phyloP scores from a whole-genome alignment of 176 grass and related monocot species.

The Ensete glaucum region DNA sequence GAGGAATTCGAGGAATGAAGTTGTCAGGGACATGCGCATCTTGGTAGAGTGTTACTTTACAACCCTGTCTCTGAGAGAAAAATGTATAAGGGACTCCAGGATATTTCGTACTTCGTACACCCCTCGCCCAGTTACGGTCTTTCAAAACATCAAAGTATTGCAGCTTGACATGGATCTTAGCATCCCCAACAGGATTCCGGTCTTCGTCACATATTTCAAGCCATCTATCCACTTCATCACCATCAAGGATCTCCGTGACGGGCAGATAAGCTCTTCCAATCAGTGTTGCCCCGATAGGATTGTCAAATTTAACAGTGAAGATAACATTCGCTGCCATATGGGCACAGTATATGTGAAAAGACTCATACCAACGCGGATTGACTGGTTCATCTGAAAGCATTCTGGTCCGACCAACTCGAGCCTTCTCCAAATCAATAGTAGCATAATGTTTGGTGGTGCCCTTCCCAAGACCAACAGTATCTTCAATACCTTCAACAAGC shows the following conservation, averaged over 20 bases:
- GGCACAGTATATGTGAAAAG: constrained; percentile 93
- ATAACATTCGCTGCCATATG: constrained; percentile 64
- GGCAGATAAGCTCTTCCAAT: constrained; percentile 77
- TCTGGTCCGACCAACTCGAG: constrained; percentile 79
- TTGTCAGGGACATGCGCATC: constrained; percentile 16
- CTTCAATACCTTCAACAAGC: constrained; percentile 77
- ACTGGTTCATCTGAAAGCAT: constrained; percentile 48
- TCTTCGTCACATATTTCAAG: constrained; percentile 13
- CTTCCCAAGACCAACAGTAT: constrained; percentile 54
- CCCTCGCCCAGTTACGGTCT: constrained; percentile 12
- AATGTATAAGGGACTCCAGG: constrained; percentile 24
- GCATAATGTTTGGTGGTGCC: constrained; percentile 73
- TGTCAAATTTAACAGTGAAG: constrained; percentile 74
- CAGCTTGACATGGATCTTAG: constrained; percentile 20
- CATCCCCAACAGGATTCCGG: constrained; percentile 7
- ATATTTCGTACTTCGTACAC: constrained; percentile 13
- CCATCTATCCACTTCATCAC: constrained; percentile 21
- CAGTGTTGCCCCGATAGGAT: constrained; percentile 62
- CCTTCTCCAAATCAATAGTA: constrained; percentile 63
- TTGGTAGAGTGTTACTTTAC: constrained; percentile 20
- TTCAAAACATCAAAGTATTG: constrained; percentile 18
- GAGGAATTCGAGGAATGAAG: constrained; percentile 21
- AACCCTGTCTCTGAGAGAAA: constrained; percentile 15
- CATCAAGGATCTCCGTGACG: constrained; percentile 11
- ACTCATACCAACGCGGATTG: constrained; percentile 91